Evolutionary conservation across 148 eudicot genomes (phyloP), one percentile per base, ranked within the genome.

Genomic region (Rheum nobile): DNA sequence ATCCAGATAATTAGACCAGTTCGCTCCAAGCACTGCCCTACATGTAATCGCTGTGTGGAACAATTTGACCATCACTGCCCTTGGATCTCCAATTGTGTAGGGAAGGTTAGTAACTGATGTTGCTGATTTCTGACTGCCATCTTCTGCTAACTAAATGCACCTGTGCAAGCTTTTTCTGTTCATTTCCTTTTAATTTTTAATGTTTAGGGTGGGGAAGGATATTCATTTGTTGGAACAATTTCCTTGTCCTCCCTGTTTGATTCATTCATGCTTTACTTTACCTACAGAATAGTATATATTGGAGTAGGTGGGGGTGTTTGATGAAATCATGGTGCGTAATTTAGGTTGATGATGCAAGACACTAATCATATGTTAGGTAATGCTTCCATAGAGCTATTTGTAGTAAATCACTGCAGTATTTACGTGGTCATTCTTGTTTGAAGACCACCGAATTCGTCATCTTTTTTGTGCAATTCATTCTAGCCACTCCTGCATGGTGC

Each of bases 41-140:
- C 97, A 21, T 95, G 99, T 84, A 97, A 95, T 80, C 96, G 92
- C 41, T 78, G 88, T 75, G 87, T 88, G 35, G 88, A 83, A 74
- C 86, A 87, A 68, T 84, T 85, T 82, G 87, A 87, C 76, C 89
- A 87, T 81, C 97, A 95, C 82, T 95, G 99, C 84, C 99, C 99
- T 75, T 95, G 99, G 99, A 93, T 95, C 26, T 95, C 96, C 63
- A 95, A 95, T 80, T 92, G 99, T 77, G 79, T 95, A 59, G 99
- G 99, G 84, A 96, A 95, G 99, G 97, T 95, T 72, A 71, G 78
- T 72, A 29, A 54, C 57, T 72, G 44, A 14, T 54, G 74, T 46
- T 69, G 22, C 14, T 48, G 55, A 48, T 19, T 7, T 48, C 55
- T 48, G 21, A 48, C 22, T 48, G n/a, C 21, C 5, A n/a, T 48